Percentiles rank a stretch among this genome's conserved stretches.
Evolutionary conservation across 2,329 filamentous ascomycete genomes (phyloP).

Genomic region (Geosmithia putterillii): DNA sequence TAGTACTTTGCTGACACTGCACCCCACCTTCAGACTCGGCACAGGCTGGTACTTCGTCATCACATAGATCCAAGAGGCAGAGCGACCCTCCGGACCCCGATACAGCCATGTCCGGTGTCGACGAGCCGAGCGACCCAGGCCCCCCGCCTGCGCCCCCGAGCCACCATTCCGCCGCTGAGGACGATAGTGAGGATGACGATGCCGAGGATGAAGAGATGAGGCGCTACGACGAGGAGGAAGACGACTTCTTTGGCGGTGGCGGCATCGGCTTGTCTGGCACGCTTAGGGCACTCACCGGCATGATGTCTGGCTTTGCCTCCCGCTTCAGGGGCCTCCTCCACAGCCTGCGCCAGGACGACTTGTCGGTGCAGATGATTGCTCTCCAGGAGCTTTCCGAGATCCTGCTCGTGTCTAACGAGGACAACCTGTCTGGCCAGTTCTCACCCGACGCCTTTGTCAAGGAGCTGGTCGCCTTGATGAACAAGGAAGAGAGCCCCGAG

Average conservation of each 20-base stretch:
- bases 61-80: slow-evolving; percentile 41
- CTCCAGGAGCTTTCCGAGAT: slow-evolving; percentile 90
- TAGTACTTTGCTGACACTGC: slow-evolving; percentile 1
- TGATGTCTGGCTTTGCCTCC: slow-evolving; percentile 76
- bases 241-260: slow-evolving; percentile 50
- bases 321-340: slow-evolving; percentile 67
- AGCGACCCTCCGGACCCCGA: slow-evolving; percentile 46
- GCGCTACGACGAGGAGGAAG: slow-evolving; percentile 47
- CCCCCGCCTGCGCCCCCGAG: slow-evolving; percentile 27
- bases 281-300: slow-evolving; percentile 75
- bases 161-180: slow-evolving; percentile 8
- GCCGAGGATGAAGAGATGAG: slow-evolving; percentile 16
- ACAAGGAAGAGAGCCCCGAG: slow-evolving; percentile 88
- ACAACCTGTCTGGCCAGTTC: slow-evolving; percentile 91
- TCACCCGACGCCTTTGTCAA: slow-evolving; percentile 91
- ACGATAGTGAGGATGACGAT: slow-evolving; percentile 4
- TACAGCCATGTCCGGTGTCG: slow-evolving; percentile 58
- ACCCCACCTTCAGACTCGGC: slow-evolving; percentile 16
- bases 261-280: slow-evolving; percentile 65
- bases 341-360: slow-evolving; percentile 71
- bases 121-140: slow-evolving; percentile 34
- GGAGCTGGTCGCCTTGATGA: slow-evolving; percentile 86
- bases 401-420: slow-evolving; percentile 87
- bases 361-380: slow-evolving; percentile 83
- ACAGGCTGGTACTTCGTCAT: slow-evolving; percentile 20